These are phyloP conservation scores for Tylopilus rubrobrunneus DNA, from an alignment of 768 basidiomycete species.

Conservation along the genomic window DNA sequence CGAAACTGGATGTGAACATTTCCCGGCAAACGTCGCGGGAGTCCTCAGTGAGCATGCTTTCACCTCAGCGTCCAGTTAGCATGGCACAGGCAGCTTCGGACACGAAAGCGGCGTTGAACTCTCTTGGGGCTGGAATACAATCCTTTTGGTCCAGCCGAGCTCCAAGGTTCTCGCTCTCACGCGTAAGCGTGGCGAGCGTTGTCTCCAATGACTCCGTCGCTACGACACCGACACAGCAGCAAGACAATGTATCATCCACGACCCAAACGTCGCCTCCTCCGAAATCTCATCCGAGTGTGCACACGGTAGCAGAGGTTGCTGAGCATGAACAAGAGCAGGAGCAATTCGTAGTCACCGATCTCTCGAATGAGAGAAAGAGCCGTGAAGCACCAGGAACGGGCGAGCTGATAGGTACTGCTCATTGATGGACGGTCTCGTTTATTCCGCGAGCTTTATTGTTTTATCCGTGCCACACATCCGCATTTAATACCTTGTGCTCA, in stretches of 20 bases:
- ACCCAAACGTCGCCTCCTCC: constrained; percentile 12
- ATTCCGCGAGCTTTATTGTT: neutral
- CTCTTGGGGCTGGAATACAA: constrained; percentile 46
- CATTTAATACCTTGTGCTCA: neutral
- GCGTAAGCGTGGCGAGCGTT: constrained; percentile 24
- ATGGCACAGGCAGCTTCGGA: constrained; percentile 32
- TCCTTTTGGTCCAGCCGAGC: constrained; percentile 44
- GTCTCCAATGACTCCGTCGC: constrained; percentile 22
- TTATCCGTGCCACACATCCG: neutral
- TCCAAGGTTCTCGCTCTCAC: constrained; percentile 36
- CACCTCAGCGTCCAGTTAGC: constrained; percentile 23
- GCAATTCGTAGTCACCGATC: constrained; percentile 3
- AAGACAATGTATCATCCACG: neutral
- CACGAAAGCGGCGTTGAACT: constrained; percentile 32
- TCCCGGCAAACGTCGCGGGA: constrained; percentile 26
- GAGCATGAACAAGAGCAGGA: constrained; percentile 21
- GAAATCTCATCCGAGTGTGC: constrained; percentile 16
- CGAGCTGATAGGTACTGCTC: constrained; percentile 28
- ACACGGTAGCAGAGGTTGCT: constrained; percentile 24
- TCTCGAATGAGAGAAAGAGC: constrained; percentile 4
- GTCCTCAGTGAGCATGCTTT: constrained; percentile 12
- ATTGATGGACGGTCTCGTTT: constrained; percentile 15
- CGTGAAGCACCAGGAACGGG: constrained; percentile 11
- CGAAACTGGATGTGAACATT: constrained; percentile 13
- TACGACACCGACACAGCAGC: constrained; percentile 6